Evolutionary conservation across 1,284 basidiomycete genomes (phyloP), one percentile per base, ranked within the genome.

Genomic region (Termitomyces sp.): DNA sequence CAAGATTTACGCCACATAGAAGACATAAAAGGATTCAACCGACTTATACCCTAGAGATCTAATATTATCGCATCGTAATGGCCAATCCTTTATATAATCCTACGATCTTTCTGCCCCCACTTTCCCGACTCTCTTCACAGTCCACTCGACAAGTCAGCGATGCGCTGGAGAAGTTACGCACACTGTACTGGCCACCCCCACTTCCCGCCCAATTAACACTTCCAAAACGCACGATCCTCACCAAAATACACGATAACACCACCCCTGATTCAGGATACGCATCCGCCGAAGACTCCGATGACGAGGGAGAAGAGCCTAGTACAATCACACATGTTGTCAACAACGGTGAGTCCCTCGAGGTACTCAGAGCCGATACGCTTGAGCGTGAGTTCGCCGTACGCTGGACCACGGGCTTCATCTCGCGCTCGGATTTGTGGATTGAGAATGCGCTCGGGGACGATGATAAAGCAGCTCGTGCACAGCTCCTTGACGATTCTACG

Each of bases 341-440:
- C 2, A 67, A 68, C 21, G 63, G 61, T 1, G 64, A 66, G 30
- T 42, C 58, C 13, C 51, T 64, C 17, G 68, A 71, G 12, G 54
- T 74, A 48, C 67, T 82, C 50, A 76, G 78, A 52, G 69, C 73
- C 5, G 79, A 84, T 61, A 61, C 70, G 26, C 69, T 82, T 55
- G 81, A 85, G 63, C 77, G 80, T 52, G 71, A 73, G n/a, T 83
- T 73, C 56, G 69, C 77, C 24, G 72, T 83, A 56, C 77, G 70
- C 61, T 84, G 83, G 82, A 61, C 83, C 28, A 86, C 82, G 8
- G 78, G 80, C n/a, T 76, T 90, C 58, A 72, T 86, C 48, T 72
- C 78, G 42, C 80, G 84, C 34, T 77, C 80, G 0, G 82, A 83
- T 56, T 54, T 62, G 1, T 88, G 83, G 81, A 63, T 77, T 7